phyloP scores from a whole-genome alignment of 495 filamentous ascomycete species.

The Aspergillus funiculosus region DNA sequence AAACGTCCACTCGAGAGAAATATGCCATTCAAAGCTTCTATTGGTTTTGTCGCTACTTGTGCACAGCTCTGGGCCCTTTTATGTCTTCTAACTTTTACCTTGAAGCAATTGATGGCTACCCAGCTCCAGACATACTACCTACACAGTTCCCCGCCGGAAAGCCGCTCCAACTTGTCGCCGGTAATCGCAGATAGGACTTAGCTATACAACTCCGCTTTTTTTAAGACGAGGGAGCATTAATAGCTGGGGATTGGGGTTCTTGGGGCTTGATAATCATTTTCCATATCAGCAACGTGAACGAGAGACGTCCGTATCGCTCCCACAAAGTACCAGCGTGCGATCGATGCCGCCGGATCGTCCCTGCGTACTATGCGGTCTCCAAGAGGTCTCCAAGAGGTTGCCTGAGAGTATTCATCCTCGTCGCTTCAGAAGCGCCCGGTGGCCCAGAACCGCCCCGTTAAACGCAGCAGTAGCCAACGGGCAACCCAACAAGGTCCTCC shows the following conservation, averaged over 20 bases:
- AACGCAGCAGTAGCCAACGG: not conserved
- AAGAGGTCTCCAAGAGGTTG: constrained; percentile 17
- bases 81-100: too few relatives aligned
- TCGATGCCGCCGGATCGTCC: constrained; percentile 23
- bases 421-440: not conserved
- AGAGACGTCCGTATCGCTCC: constrained; percentile 26
- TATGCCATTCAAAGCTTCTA: too few relatives aligned
- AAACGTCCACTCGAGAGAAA: not conserved
- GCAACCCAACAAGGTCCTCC: not conserved
- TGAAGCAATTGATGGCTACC: too few relatives aligned
- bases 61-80: too few relatives aligned
- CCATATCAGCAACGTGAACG: not conserved
- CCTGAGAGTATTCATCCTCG: constrained; percentile 10
- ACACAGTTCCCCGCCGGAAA: constrained; percentile 10
- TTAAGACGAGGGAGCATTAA: not conserved
- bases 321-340: constrained; percentile 31
- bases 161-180: not conserved
- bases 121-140: too few relatives aligned
- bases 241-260: too few relatives aligned
- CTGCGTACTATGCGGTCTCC: constrained; percentile 25
- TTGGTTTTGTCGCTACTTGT: too few relatives aligned
- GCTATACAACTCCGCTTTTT: not conserved
- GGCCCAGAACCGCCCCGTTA: not conserved
- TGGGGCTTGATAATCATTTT: too few relatives aligned
- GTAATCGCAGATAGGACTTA: not conserved